Evolutionary conservation across 352 stramenopile species (phyloP), one percentile per base, ranked within the genome.

Genomic region (Pythium phragmitis): DNA sequence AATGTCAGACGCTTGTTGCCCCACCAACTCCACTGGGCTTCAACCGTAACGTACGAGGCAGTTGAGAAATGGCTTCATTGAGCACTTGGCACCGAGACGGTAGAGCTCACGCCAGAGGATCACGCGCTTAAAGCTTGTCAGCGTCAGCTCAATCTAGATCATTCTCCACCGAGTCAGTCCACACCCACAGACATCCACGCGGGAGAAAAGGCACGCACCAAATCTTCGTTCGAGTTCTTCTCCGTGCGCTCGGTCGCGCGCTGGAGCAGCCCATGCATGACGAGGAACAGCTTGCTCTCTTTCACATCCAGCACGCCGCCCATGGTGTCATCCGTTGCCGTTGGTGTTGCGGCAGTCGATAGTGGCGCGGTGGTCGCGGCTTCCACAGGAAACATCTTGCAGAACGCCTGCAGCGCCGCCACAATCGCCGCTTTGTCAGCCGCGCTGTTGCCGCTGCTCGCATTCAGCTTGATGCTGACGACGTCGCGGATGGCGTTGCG

Each of bases 81-180:
- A 89, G 69, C 81, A 93, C 68, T 92, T 93, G 56, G 80, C 80
- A 47, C 83, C 87, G 19, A 93, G 63, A 34, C 82, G 85, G 59
- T 93, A 90, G 53, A 95, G 80, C 54, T 95, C 84, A 33, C 82
- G 70, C 84, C 82, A 95, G 47, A 78, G 62, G 50, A 95, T 88
- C 41, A 95, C 69, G 17, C 84, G 84, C 42, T 84, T 81, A 68
- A 93, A 91, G 47, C 63, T 87, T 39, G 73, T 79, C 42, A 95
- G 65, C 41, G 89, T 65, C 21, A 90, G 67, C 42, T 83, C 77
- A 37, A 85, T 89, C 85, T 87, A 28, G 7, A 54, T 17, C 48
- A 61, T 36, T 30, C 17, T 30, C 7, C 46, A 47, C 12, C 7
- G 7, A 50, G n/a, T 30, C 43, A 57, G 47, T 53, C 47, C 16